A percentile compares a stretch with the other conserved stretches of the same genome.
Conservation (phyloP, 163 green algal species). For the Scenedesmus sp. region DNA sequence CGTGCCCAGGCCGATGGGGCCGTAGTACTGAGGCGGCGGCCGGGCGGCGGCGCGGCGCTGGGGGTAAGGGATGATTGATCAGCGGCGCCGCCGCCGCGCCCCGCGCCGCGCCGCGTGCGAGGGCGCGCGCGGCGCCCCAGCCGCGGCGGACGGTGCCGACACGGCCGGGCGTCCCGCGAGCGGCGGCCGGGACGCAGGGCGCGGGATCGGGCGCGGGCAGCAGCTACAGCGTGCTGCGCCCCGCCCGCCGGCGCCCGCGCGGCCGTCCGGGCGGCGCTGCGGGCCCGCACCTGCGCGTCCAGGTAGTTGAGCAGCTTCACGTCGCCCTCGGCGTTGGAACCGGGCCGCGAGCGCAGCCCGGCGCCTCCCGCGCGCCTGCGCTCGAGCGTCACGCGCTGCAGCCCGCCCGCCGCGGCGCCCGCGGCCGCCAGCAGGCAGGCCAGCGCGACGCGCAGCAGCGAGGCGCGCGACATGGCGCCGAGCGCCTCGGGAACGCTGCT, state of each 20-base stretch:
- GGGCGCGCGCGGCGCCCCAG: neutral
- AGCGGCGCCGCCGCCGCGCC: neutral
- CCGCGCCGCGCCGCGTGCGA: neutral
- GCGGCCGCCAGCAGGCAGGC: too few relatives aligned
- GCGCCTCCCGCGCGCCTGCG: too few relatives aligned
- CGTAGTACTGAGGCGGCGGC: constrained; percentile 91
- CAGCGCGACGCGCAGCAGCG: too few relatives aligned
- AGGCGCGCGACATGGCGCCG: too few relatives aligned
- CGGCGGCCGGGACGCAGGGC: neutral
- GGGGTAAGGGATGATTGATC: too few relatives aligned
- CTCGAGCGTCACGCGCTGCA: too few relatives aligned
- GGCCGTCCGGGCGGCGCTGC: neutral
- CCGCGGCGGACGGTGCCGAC: neutral
- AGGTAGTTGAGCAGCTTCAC: constrained; percentile 89
- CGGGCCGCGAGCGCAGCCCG: too few relatives aligned
- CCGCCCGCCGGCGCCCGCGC: neutral
- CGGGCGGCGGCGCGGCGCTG: neutral
- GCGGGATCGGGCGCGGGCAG: neutral
- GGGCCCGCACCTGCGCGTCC: constrained; percentile 78
- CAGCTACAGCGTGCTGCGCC: neutral
- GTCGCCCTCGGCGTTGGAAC: neutral
- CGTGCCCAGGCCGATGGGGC: constrained; percentile 88
- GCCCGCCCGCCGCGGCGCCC: too few relatives aligned
- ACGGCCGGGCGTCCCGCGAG: neutral
- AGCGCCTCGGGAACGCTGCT: too few relatives aligned